Conservation (phyloP, 2,329 filamentous ascomycete species). For the Colletotrichum coccodes region DNA sequence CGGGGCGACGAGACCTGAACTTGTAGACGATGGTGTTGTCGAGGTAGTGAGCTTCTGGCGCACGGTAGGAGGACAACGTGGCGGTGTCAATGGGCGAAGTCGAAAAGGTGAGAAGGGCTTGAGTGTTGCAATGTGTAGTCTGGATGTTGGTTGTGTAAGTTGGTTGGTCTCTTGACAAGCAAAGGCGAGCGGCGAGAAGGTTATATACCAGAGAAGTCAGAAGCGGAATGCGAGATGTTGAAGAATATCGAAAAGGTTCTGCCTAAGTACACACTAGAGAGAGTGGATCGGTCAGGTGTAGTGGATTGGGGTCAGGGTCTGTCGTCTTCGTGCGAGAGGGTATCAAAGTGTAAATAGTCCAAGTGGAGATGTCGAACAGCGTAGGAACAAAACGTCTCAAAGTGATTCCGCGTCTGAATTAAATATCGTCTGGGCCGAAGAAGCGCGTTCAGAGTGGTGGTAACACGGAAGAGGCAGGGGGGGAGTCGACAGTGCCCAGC, state of each 20-base stretch:
- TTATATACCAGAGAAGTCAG: constrained; percentile 22
- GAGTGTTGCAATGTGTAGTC: background rate
- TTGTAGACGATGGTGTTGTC: constrained; percentile 27
- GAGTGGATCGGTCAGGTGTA: constrained; percentile 10
- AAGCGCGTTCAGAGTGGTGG: constrained; percentile 3
- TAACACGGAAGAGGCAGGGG: background rate
- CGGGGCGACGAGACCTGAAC: constrained; percentile 15
- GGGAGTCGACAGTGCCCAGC: background rate
- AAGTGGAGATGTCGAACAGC: constrained; percentile 18
- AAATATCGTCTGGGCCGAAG: constrained; percentile 20
- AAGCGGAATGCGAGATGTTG: background rate
- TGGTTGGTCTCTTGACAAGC: background rate
- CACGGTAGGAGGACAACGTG: constrained; percentile 21
- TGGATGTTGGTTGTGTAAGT: constrained; percentile 19
- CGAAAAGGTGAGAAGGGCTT: background rate
- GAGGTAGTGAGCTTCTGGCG: constrained; percentile 21
- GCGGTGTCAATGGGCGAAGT: background rate
- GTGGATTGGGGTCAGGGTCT: constrained; percentile 2
- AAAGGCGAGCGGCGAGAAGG: background rate
- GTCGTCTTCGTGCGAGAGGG: background rate
- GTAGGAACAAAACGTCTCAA: background rate
- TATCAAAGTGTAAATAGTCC: constrained; percentile 26
- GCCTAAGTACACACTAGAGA: constrained; percentile 17
- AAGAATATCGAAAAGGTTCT: constrained; percentile 4
- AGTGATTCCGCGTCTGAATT: constrained; percentile 23